These are phyloP conservation scores for Botrytis cinerea DNA, from an alignment of 2,329 filamentous ascomycete species.

Conservation along the genomic window DNA sequence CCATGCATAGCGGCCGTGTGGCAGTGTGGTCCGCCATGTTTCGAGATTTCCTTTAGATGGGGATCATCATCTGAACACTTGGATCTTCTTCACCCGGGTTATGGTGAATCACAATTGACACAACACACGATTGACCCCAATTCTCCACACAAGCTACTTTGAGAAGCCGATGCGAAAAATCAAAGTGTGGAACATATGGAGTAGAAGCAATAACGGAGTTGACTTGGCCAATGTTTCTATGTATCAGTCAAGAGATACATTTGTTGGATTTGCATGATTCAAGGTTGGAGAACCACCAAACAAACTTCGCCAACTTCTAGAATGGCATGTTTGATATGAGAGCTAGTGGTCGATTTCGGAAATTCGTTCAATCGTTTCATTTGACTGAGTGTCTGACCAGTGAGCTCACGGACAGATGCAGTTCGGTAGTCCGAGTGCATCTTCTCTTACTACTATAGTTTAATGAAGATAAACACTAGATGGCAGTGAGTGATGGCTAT, in stretches of 20 bases:
- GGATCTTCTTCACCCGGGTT: conserved; percentile 35
- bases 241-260: conserved; percentile 15
- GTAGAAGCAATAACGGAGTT: conserved; percentile 13
- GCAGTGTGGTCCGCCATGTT: conserved; percentile 32
- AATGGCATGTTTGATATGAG: conserved; percentile 21
- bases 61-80: conserved; percentile 40
- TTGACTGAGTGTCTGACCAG: conserved; percentile 34
- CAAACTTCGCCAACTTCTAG: conserved; percentile 20
- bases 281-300: conserved; percentile 8
- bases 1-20: conserved; percentile 33
- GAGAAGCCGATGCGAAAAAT: conserved; percentile 19
- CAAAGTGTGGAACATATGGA: conserved; percentile 18
- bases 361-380: conserved; percentile 32
- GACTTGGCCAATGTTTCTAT: conserved; percentile 18
- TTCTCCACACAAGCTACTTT: conserved; percentile 20
- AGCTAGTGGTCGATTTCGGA: conserved; percentile 5
- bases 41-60: conserved; percentile 34
- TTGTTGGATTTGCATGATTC: conserved; percentile 11
- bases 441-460: conserved; percentile 8
- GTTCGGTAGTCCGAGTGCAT: conserved; percentile 34
- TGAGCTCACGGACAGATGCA: conserved; percentile 38
- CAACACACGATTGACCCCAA: conserved; percentile 26
- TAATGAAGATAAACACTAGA: neutral
- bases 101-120: conserved; percentile 39
- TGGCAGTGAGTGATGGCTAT: neutral